Evolutionary conservation across 805 yeast genomes (phyloP).

Genomic region (Zygotorulaspora sp.): DNA sequence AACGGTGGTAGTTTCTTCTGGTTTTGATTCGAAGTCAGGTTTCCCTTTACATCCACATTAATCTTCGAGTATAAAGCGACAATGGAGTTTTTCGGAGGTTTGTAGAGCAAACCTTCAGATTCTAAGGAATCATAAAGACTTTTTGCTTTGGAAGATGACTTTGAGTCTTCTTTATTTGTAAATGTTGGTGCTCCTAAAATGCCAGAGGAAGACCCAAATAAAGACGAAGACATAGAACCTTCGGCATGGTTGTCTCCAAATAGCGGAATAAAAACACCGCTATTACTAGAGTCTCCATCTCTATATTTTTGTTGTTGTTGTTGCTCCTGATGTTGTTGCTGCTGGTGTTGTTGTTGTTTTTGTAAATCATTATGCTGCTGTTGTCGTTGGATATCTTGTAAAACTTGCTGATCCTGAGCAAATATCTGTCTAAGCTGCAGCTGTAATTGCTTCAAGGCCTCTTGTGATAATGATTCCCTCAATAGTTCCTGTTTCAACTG

Average conservation of each 20-base stretch:
- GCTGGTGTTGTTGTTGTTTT: constrained; percentile 26
- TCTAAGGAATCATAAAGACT: constrained; percentile 22
- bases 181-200: constrained; percentile 16
- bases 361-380: constrained; percentile 29
- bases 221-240: constrained; percentile 16
- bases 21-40: constrained; percentile 7
- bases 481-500: constrained; percentile 37
- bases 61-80: constrained; percentile 26
- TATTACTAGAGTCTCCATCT: constrained; percentile 4
- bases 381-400: constrained; percentile 26
- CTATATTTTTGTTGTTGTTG: constrained; percentile 14
- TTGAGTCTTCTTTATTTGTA: constrained; percentile 18
- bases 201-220: constrained; percentile 20
- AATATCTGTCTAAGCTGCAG: constrained; percentile 38
- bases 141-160: constrained; percentile 19
- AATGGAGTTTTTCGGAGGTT: constrained; percentile 29
- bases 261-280: constrained; percentile 14
- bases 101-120: constrained; percentile 22
- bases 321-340: constrained; percentile 18
- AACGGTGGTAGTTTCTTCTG: constrained; percentile 24
- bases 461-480: constrained; percentile 32
- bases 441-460: constrained; percentile 36
- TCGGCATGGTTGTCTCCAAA: constrained; percentile 16
- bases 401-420: constrained; percentile 37
- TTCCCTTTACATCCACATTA: constrained; percentile 13